Percentiles rank a stretch among this genome's conserved stretches.
These are phyloP conservation scores for Solanum hybrid DNA, from an alignment of 305 asterid genomes.

Conservation along the genomic window DNA sequence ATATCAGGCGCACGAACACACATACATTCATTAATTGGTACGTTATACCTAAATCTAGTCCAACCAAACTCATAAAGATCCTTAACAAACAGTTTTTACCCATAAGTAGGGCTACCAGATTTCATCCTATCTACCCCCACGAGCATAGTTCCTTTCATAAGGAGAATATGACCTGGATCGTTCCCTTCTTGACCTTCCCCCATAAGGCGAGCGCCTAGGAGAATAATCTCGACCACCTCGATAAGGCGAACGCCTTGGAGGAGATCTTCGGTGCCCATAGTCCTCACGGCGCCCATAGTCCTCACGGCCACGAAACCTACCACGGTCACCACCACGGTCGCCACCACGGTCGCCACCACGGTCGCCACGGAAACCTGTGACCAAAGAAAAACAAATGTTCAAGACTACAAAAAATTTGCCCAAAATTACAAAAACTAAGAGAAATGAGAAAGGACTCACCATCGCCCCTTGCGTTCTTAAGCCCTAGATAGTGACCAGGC, in stretches of 20 bases:
- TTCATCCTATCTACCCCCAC: slow-evolving; percentile 41
- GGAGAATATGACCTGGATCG: slow-evolving; percentile 88
- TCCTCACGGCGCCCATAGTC: slow-evolving; percentile 46
- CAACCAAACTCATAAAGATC: background rate
- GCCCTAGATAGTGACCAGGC: slow-evolving; percentile 97
- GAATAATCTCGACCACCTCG: slow-evolving; percentile 10
- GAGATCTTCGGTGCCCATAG: slow-evolving; percentile 45
- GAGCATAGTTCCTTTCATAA: slow-evolving; percentile 46
- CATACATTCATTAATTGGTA: background rate
- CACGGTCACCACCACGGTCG: slow-evolving; percentile 10
- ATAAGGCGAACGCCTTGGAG: slow-evolving; percentile 28
- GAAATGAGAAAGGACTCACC: slow-evolving; percentile 16
- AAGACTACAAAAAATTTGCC: background rate
- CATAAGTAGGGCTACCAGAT: background rate
- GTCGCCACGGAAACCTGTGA: slow-evolving; percentile 30
- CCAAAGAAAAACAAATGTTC: background rate
- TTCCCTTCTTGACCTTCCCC: slow-evolving; percentile 79
- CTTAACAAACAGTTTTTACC: background rate
- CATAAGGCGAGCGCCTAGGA: slow-evolving; percentile 34
- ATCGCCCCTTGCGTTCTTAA: slow-evolving; percentile 78
- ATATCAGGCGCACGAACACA: background rate
- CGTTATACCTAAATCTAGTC: background rate
- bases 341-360: slow-evolving; percentile 18
- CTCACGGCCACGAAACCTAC: slow-evolving; percentile 63
- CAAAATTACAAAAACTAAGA: background rate